Percentiles rank a stretch among this genome's conserved stretches.
Conservation (phyloP, 2,329 filamentous ascomycete genomes). For the Alternaria sp. region DNA sequence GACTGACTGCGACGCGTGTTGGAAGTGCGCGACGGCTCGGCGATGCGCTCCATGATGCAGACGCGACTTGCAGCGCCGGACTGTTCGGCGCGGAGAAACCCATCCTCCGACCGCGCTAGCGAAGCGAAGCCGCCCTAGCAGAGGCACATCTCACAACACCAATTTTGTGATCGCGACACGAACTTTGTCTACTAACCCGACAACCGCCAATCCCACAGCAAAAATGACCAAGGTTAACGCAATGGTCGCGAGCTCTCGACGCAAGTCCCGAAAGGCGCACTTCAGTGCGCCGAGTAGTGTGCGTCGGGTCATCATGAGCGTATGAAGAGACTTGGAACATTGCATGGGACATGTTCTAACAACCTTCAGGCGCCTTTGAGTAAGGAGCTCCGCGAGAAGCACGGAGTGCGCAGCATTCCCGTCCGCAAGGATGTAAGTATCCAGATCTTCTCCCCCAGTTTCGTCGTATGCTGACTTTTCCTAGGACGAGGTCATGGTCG, state of each 20-base stretch:
- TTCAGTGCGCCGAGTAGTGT: conserved; percentile 93
- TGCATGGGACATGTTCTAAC: conserved; percentile 39
- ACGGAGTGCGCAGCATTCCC: conserved; percentile 91
- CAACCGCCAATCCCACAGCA: conserved; percentile 48
- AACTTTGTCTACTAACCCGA: conserved; percentile 36
- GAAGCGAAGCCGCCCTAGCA: conserved; percentile 17
- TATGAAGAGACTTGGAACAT: conserved; percentile 71
- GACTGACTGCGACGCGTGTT: conserved; percentile 12
- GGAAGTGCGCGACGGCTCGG: not conserved
- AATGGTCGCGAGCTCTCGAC: conserved; percentile 76
- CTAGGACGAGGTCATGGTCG: conserved; percentile 82
- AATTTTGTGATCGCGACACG: conserved; percentile 27
- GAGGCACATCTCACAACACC: conserved; percentile 16
- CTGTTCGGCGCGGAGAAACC: conserved; percentile 10
- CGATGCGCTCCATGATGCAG: not conserved
- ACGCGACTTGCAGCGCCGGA: not conserved
- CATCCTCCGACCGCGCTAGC: conserved; percentile 14
- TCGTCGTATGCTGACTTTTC: conserved; percentile 34
- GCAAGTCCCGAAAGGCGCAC: conserved; percentile 99
- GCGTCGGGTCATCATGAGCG: conserved; percentile 88
- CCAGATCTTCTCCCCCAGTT: not conserved
- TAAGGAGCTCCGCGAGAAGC: conserved; percentile 96
- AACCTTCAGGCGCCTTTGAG: conserved; percentile 48
- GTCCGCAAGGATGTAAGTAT: conserved; percentile 80
- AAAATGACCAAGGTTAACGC: conserved; percentile 76